Evolutionary conservation across 2,329 filamentous ascomycete genomes (phyloP), one percentile per base, ranked within the genome.

Genomic region (Plectosphaerella cucumerina): DNA sequence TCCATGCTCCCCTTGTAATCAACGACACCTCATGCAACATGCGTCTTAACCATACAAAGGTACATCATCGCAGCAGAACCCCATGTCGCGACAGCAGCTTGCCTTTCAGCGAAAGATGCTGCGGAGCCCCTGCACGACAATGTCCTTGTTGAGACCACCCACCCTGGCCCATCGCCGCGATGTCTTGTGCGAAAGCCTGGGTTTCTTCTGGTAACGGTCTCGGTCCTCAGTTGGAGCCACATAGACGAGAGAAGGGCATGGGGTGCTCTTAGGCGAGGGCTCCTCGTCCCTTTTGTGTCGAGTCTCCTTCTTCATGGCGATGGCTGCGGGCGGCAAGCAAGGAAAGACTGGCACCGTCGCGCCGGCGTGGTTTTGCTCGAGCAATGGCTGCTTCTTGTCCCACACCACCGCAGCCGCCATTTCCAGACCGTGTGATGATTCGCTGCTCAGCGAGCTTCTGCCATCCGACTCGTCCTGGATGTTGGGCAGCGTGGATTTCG

Each of bases 91-190:
- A 31, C 26, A 31, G 8, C 8, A 8, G 8, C 26, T 31, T 11
- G 9, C 26, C 26, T 10, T n/a, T 31, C 26, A 76, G 48, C 71
- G 70, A 58, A 78, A 77, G 49, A 76, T 64, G 50, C 65, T 74
- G 39, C 73, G 70, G 49, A 75, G 65, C 9, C 72, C 68, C 51
- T 71, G 67, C 17, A 69, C 65, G 57, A 70, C 62, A 22, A 67
- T 59, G 12, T 69, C 68, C 42, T 65, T 65, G 55, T 70, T 72
- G 49, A 68, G 60, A 31, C 60, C 59, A 8, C 68, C 62, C 8
- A 67, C 64, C 52, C 63, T 69, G 21, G 63, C 58, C 71, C 71
- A 72, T 49, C 67, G 65, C 41, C 62, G 65, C 21, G 64, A 56
- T 5, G 68, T 60, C 53, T 65, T 67, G 11, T 56, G 52, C 2